phyloP scores from a whole-genome alignment of 139 green algal species.

The Coccomyxa sp. region DNA sequence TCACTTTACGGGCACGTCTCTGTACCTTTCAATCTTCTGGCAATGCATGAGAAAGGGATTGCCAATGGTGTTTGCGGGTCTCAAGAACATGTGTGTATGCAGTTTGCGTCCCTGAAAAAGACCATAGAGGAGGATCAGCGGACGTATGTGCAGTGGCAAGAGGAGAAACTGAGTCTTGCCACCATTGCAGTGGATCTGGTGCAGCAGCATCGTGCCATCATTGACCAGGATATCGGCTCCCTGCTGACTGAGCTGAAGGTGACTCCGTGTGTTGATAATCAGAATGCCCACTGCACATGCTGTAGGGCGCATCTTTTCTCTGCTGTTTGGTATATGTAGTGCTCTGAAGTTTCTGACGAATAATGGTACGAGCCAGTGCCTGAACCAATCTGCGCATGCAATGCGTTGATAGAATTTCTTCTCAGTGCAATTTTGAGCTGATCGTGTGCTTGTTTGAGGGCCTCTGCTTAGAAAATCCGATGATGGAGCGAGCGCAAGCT shows the following conservation, averaged over 20 bases:
- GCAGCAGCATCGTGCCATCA: constrained; percentile 49
- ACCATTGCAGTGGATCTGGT: constrained; percentile 62
- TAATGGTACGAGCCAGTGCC: neutral
- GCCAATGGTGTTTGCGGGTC: too few species aligned
- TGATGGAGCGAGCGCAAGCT: too few species aligned
- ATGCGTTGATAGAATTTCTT: too few species aligned
- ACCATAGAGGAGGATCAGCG: constrained; percentile 53
- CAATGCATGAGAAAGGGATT: too few species aligned
- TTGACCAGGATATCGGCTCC: constrained; percentile 56
- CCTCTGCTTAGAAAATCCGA: too few species aligned
- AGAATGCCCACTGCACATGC: neutral
- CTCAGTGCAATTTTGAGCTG: too few species aligned
- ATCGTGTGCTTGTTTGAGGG: too few species aligned
- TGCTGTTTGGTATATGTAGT: neutral
- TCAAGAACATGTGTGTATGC: neutral
- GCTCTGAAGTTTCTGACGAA: neutral
- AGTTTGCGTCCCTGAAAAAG: constrained; percentile 32
- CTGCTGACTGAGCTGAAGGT: constrained; percentile 46
- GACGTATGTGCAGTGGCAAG: constrained; percentile 67
- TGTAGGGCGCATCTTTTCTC: neutral
- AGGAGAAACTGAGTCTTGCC: constrained; percentile 71
- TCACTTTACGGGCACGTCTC: too few species aligned
- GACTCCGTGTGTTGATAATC: too few species aligned
- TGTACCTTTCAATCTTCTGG: too few species aligned
- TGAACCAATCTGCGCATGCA: too few species aligned